These are phyloP conservation scores for Xylariales sp. DNA, from an alignment of 2,329 filamentous ascomycete species.

Conservation along the genomic window DNA sequence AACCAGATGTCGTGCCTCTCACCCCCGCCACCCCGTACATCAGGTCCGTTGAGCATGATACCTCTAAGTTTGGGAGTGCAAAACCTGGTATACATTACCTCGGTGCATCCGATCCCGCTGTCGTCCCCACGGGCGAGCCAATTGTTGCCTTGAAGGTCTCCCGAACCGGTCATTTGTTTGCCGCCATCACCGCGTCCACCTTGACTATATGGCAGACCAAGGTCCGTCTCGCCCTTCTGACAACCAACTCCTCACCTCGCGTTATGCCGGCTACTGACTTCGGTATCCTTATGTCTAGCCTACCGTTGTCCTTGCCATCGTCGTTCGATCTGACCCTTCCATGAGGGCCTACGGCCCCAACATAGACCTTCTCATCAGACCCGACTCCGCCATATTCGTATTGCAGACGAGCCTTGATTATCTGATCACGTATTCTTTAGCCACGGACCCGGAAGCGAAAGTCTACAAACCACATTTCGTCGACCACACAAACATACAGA, in stretches of 20 bases:
- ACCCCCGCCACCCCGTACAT: constrained; percentile 67
- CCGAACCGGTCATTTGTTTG: constrained; percentile 83
- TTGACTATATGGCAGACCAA: constrained; percentile 98
- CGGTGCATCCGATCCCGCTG: constrained; percentile 50
- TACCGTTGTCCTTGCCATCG: constrained; percentile 85
- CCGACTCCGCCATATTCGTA: constrained; percentile 91
- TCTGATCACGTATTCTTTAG: constrained; percentile 93
- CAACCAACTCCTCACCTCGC: constrained; percentile 39
- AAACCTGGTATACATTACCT: constrained; percentile 46
- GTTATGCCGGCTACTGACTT: constrained; percentile 42
- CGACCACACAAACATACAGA: constrained; percentile 72
- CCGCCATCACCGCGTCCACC: constrained; percentile 84
- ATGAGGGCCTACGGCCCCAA: constrained; percentile 87
- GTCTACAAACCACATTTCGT: constrained; percentile 88
- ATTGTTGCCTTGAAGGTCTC: constrained; percentile 82
- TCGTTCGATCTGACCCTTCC: constrained; percentile 84
- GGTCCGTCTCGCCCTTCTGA: constrained; percentile 60
- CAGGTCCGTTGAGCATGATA: constrained; percentile 68
- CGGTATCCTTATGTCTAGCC: constrained; percentile 66
- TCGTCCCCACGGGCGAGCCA: constrained; percentile 65
- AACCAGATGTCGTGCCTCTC: constrained; percentile 51
- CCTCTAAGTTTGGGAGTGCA: constrained; percentile 51
- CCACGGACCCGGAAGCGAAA: constrained; percentile 81
- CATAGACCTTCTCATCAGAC: constrained; percentile 83
- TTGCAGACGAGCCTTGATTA: constrained; percentile 88